Evolutionary conservation across 768 basidiomycete species (phyloP), one percentile per base, ranked within the genome.

Genomic region (Steccherinum ochraceum): DNA sequence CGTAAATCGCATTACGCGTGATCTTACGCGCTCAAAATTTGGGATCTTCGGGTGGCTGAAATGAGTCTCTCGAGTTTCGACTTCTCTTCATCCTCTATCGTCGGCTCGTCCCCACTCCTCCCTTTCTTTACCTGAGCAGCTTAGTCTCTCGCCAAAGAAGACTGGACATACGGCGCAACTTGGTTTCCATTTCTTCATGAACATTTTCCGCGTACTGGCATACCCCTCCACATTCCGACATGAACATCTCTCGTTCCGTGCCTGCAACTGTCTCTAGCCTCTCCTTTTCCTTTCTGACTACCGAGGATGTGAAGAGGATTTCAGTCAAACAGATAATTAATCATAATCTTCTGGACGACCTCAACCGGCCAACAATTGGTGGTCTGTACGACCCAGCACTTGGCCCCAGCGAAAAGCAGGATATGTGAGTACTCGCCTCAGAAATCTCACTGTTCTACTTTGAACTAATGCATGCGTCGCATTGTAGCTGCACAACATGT

Each of bases 241-340:
- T 97, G 95, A 94, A 99, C 69, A 89, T 95, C 69, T 77, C 93
- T 3, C 80, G 88, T 59, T 86, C 94, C 12, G 68, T 98, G 40
- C 86, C 92, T n/a, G 86, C 93, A 0, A 81, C 84, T 24, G 84
- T 94, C 55, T 70, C 83, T 49, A 86, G 87, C 55, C 70, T 97
- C 53, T 92, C 93, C 7, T 99, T 99, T 68, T 93, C 93, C 1
- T 95, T 93, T 67, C 82, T 99, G 47, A 81, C 87, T 13, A 73
- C 90, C 12, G 78, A 88, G 58, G 94, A 99, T 67, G 78, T 97
- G 62, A 82, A 88, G 42, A 81, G 87, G 52, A 92, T 98, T 63
- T 95, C 93, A n/a, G 95, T 98, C 63, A 94, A 96, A 71, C 92
- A 96, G 72, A 87, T 98, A 56, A 79, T 92, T 48, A 98, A 98